Evolutionary conservation across 2,329 filamentous ascomycete genomes (phyloP).

Genomic region (Xylariaceae sp.): DNA sequence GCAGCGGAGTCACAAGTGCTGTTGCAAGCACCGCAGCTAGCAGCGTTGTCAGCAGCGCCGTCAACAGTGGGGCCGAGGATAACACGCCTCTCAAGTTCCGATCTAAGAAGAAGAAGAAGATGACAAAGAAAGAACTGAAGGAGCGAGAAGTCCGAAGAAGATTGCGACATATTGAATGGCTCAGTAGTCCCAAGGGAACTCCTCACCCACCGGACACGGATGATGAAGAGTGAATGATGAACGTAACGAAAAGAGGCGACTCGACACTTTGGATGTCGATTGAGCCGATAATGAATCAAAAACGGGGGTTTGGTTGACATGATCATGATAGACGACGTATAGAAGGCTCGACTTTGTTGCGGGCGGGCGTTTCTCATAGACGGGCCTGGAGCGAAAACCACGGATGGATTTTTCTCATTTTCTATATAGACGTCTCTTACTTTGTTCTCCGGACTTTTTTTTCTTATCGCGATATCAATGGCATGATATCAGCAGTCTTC

Average conservation of each 20-base stretch:
- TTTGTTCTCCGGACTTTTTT: too few relatives aligned
- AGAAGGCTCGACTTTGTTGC: conserved; percentile 8
- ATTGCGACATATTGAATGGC: conserved; percentile 79
- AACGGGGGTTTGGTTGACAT: conserved; percentile 6
- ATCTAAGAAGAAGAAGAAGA: conserved; percentile 94
- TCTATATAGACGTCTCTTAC: not conserved
- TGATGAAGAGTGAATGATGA: conserved; percentile 54
- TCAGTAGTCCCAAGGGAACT: conserved; percentile 82
- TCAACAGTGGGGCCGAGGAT: conserved; percentile 74
- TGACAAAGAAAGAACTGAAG: conserved; percentile 94
- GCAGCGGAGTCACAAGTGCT: conserved; percentile 47
- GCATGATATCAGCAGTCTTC: too few relatives aligned
- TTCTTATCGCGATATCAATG: too few relatives aligned
- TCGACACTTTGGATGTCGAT: conserved; percentile 3
- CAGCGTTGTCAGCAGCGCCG: conserved; percentile 45
- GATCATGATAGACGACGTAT: conserved; percentile 17
- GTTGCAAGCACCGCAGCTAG: conserved; percentile 54
- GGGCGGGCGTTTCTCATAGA: conserved; percentile 21
- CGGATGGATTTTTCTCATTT: conserved; percentile 8
- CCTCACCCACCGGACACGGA: conserved; percentile 74
- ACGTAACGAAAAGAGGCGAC: too few relatives aligned
- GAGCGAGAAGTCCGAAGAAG: conserved; percentile 84
- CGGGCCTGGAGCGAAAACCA: conserved; percentile 6
- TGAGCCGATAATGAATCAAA: conserved; percentile 1
- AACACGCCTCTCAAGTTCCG: conserved; percentile 79